A percentile compares a stretch with the other conserved stretches of the same genome.
phyloP scores from a whole-genome alignment of 495 filamentous ascomycete species.

The Penicillium verhagenii region DNA sequence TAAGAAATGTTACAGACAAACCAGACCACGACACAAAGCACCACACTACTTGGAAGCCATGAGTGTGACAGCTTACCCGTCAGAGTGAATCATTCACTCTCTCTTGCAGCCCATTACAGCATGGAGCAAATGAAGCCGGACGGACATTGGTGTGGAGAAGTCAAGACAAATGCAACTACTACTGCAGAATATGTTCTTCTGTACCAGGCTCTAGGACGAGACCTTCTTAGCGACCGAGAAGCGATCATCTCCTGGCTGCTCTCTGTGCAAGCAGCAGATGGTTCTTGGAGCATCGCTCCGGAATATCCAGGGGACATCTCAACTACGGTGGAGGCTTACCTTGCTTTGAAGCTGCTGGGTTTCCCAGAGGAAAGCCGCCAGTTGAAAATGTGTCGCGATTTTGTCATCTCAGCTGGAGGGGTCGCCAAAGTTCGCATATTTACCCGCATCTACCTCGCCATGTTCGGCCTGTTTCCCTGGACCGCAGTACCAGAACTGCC shows the following conservation, averaged over 20 bases:
- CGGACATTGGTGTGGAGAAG: constrained; percentile 41
- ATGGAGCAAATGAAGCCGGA: constrained; percentile 11
- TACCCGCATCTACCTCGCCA: constrained; percentile 38
- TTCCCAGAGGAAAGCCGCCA: constrained; percentile 7
- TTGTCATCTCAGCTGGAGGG: constrained; percentile 33
- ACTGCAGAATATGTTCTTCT: constrained; percentile 41
- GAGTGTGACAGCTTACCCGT: neutral
- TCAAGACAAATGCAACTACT: constrained; percentile 31
- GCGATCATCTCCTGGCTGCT: constrained; percentile 14
- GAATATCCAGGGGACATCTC: constrained; percentile 38
- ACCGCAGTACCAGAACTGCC: constrained; percentile 37
- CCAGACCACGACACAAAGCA: neutral
- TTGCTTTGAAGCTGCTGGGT: constrained; percentile 42
- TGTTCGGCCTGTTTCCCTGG: constrained; percentile 46
- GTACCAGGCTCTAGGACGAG: constrained; percentile 26
- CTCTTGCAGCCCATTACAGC: constrained; percentile 2
- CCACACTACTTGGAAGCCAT: neutral
- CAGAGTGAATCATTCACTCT: constrained; percentile 4
- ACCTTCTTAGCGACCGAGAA: constrained; percentile 14
- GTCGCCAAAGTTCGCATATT: constrained; percentile 37
- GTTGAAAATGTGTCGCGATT: constrained; percentile 30
- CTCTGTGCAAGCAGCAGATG: constrained; percentile 33
- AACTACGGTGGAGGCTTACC: constrained; percentile 36
- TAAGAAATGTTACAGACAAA: neutral
- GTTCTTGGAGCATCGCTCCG: constrained; percentile 41